These are phyloP conservation scores for Phylloboletellus chloephorus DNA, from an alignment of 1,284 basidiomycete species.

Conservation along the genomic window DNA sequence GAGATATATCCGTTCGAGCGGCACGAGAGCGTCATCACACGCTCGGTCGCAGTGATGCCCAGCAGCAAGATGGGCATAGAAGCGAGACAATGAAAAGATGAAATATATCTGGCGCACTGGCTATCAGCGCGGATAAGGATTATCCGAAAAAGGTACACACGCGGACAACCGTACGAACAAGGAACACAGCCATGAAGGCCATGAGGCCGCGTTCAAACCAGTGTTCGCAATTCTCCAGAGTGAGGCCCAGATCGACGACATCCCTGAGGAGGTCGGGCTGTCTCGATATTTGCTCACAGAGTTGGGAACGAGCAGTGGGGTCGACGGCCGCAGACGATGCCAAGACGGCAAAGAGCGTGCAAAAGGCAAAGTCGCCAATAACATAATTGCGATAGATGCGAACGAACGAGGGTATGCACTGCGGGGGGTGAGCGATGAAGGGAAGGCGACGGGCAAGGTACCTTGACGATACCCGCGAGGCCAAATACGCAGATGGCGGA, in stretches of 20 bases:
- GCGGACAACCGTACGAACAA: conserved; percentile 58
- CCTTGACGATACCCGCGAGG: conserved; percentile 63
- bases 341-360: conserved; percentile 49
- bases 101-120: conserved; percentile 54
- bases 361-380: conserved; percentile 67
- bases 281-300: conserved; percentile 68
- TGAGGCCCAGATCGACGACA: conserved; percentile 63
- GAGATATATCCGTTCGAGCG: conserved; percentile 51
- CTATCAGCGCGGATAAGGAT: neutral
- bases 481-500: conserved; percentile 57
- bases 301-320: conserved; percentile 47
- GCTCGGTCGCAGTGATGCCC: conserved; percentile 20
- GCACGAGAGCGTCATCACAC: conserved; percentile 13
- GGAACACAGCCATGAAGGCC: conserved; percentile 50
- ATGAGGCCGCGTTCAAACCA: conserved; percentile 67
- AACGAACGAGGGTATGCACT: conserved; percentile 52
- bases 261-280: conserved; percentile 71
- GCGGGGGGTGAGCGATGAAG: neutral
- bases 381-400: conserved; percentile 69
- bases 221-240: conserved; percentile 69
- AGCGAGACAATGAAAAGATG: conserved; percentile 60
- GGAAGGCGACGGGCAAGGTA: conserved; percentile 33
- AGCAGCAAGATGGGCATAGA: conserved; percentile 50
- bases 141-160: conserved; percentile 40
- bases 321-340: conserved; percentile 57